phyloP scores from a whole-genome alignment of 805 yeast species.

The Hanseniaspora singularis region DNA sequence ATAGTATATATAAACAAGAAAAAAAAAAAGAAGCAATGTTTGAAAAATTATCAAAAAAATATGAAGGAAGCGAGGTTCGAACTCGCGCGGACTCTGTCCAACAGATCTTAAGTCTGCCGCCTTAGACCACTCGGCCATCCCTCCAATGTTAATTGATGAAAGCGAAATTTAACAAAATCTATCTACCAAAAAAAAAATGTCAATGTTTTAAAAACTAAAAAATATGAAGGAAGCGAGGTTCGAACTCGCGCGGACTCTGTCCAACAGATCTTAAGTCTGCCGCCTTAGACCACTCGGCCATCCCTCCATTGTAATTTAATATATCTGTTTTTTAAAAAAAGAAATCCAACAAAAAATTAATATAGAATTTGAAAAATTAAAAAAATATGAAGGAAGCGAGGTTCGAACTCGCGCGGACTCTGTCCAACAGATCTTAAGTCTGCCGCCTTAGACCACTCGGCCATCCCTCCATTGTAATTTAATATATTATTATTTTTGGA shows the following conservation, averaged over 20 bases:
- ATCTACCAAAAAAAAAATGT: neutral
- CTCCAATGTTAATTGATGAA: too few species aligned
- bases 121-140: too few species aligned
- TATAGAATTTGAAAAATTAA: constrained; percentile 13
- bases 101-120: too few species aligned
- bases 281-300: neutral
- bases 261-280: neutral
- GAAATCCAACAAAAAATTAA: neutral
- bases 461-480: constrained; percentile 29
- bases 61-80: too few species aligned
- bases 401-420: constrained; percentile 34
- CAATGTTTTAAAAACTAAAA: constrained; percentile 20
- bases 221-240: constrained; percentile 19
- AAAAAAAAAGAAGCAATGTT: too few species aligned
- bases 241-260: neutral
- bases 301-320: too few species aligned
- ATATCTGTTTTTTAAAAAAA: neutral
- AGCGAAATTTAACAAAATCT: neutral
- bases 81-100: too few species aligned
- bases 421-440: constrained; percentile 33
- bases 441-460: constrained; percentile 35
- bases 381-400: constrained; percentile 31
- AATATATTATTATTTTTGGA: neutral
- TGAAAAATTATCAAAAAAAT: too few species aligned
- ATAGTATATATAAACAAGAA: too few species aligned